A percentile compares a stretch with the other conserved stretches of the same genome.
Conservation (phyloP, 768 basidiomycete genomes). For the Boletellus ananas region DNA sequence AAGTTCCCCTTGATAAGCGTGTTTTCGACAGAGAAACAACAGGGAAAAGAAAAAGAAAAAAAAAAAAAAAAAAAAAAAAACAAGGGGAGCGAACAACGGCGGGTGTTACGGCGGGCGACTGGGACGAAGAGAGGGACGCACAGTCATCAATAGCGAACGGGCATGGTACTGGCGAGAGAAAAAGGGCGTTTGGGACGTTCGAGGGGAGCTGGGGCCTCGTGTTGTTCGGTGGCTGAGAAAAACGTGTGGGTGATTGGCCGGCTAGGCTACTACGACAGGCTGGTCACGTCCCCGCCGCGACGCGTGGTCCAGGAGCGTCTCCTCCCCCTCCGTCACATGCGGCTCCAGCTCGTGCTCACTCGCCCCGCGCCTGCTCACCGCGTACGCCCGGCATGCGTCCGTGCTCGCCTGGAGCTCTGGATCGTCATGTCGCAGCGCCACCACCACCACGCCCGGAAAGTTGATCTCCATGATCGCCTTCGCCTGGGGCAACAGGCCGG, state of each 20-base stretch:
- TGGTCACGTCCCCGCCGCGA: not conserved
- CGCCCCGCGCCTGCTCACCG: conserved; percentile 56
- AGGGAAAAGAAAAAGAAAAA: conserved; percentile 4
- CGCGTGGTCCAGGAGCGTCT: conserved; percentile 41
- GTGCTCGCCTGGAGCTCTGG: conserved; percentile 52
- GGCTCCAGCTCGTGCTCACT: conserved; percentile 61
- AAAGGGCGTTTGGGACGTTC: conserved; percentile 11
- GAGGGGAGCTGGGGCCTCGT: conserved; percentile 26
- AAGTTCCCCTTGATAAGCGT: too few species aligned
- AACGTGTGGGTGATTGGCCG: conserved; percentile 33
- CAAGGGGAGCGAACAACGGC: too few species aligned
- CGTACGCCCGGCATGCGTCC: conserved; percentile 67
- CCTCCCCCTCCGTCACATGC: conserved; percentile 51
- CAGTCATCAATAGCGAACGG: conserved; percentile 24
- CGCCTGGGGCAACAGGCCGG: conserved; percentile 54
- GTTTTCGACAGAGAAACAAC: too few species aligned
- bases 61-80: not conserved
- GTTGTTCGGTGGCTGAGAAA: conserved; percentile 33
- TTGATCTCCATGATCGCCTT: conserved; percentile 67
- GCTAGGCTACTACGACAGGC: conserved; percentile 8
- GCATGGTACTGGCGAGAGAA: conserved; percentile 21
- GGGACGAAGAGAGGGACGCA: conserved; percentile 1
- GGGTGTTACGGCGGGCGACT: too few species aligned
- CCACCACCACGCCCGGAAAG: conserved; percentile 60
- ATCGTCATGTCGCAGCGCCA: conserved; percentile 54